These are phyloP conservation scores for Pseudogymnoascus sp. DNA, from an alignment of 2,329 filamentous ascomycete genomes.

Conservation along the genomic window DNA sequence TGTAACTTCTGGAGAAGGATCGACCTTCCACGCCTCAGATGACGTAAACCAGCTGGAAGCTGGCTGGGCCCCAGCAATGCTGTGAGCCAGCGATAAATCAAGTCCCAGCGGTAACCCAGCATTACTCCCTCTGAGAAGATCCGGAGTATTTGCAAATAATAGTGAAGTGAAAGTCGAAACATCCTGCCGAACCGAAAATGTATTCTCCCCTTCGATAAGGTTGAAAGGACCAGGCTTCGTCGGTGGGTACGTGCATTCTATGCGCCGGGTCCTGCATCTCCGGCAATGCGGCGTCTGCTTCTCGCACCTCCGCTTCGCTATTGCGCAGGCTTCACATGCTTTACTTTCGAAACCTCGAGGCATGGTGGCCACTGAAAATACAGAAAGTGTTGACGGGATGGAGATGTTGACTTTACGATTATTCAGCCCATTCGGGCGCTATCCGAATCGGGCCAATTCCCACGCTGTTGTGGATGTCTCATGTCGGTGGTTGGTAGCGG, in stretches of 20 bases:
- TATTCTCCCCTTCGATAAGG: not conserved
- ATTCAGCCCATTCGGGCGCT: slow-evolving; percentile 3
- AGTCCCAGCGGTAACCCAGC: not conserved
- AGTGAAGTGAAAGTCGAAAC: not conserved
- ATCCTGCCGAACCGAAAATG: not conserved
- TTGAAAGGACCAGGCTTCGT: slow-evolving; percentile 8
- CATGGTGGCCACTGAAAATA: not conserved
- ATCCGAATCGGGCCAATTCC: not conserved
- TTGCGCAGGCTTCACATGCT: slow-evolving; percentile 13
- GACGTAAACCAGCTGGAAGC: slow-evolving; percentile 11
- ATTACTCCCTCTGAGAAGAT: not conserved
- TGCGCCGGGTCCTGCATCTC: slow-evolving; percentile 11
- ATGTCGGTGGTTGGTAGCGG: not conserved
- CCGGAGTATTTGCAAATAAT: not conserved
- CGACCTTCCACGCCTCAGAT: slow-evolving; percentile 16
- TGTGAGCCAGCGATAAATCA: not conserved
- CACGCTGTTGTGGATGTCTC: not conserved
- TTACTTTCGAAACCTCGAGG: slow-evolving; percentile 8
- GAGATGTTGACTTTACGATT: not conserved
- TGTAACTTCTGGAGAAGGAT: slow-evolving; percentile 6
- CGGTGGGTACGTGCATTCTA: slow-evolving; percentile 13
- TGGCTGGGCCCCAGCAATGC: not conserved
- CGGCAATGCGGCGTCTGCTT: slow-evolving; percentile 13
- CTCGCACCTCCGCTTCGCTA: slow-evolving; percentile 15
- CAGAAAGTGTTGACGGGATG: not conserved